Evolutionary conservation across 1,284 basidiomycete genomes (phyloP).

Genomic region (Marasmius tenuissimus): DNA sequence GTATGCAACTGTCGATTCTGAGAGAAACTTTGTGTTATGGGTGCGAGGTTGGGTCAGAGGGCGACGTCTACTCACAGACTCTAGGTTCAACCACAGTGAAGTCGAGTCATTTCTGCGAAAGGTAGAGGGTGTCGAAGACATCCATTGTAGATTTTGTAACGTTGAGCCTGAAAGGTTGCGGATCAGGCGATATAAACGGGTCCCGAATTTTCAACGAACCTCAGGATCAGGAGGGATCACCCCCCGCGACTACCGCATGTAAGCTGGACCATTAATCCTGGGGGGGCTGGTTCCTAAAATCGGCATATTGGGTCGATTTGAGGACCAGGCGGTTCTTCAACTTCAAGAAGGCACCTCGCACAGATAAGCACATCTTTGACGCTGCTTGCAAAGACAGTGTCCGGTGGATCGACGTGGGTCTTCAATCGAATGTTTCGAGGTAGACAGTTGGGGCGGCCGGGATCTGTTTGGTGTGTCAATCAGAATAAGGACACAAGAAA

Average conservation of each 20-base stretch:
- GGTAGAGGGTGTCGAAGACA: conserved; percentile 33
- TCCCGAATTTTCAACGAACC: too few species aligned
- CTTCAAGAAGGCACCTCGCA: neutral
- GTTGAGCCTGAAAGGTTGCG: conserved; percentile 30
- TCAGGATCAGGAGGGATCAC: conserved; percentile 57
- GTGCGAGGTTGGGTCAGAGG: too few species aligned
- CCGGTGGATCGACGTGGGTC: conserved; percentile 12
- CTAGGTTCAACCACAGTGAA: too few species aligned
- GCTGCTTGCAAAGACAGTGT: conserved; percentile 44
- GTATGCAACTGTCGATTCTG: too few species aligned
- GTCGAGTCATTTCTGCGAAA: too few species aligned
- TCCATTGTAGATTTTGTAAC: conserved; percentile 25
- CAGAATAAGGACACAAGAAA: conserved; percentile 5
- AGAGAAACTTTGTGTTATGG: too few species aligned
- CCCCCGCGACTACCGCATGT: conserved; percentile 69
- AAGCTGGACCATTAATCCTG: conserved; percentile 68
- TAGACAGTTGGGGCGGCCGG: conserved; percentile 47
- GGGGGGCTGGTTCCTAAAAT: conserved; percentile 57
- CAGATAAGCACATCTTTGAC: conserved; percentile 24
- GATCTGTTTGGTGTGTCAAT: conserved; percentile 29
- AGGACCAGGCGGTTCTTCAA: conserved; percentile 45
- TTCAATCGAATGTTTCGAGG: conserved; percentile 17
- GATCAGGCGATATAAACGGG: too few species aligned
- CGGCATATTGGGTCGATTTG: conserved; percentile 61
- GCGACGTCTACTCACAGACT: too few species aligned